phyloP scores from a whole-genome alignment of 768 basidiomycete genomes.

The Leccinum fibrillosum region DNA sequence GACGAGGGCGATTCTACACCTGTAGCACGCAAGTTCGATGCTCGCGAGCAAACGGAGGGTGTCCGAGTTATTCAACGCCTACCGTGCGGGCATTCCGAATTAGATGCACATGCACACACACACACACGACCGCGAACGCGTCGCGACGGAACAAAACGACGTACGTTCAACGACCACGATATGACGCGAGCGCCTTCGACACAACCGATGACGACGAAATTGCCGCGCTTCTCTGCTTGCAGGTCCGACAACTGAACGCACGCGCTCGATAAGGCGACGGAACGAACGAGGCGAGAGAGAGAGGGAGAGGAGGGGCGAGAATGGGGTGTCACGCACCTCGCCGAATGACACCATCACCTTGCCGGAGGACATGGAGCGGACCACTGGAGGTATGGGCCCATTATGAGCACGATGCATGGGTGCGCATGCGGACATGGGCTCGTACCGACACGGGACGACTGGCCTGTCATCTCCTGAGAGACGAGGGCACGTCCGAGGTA shows the following conservation, averaged over 20 bases:
- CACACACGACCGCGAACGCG: neutral
- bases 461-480: conserved; percentile 69
- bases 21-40: conserved; percentile 82
- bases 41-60: conserved; percentile 78
- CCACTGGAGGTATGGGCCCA: conserved; percentile 10
- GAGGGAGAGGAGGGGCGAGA: neutral
- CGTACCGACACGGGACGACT: conserved; percentile 79
- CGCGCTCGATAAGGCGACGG: neutral
- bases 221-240: conserved; percentile 84
- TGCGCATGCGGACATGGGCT: conserved; percentile 9
- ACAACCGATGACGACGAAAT: conserved; percentile 81
- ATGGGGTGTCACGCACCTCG: conserved; percentile 47
- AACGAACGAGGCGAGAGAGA: neutral
- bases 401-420: conserved; percentile 5
- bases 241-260: conserved; percentile 55
- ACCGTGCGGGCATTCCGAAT: conserved; percentile 6
- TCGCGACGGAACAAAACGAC: conserved; percentile 19
- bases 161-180: conserved; percentile 83
- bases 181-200: conserved; percentile 71
- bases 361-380: conserved; percentile 54
- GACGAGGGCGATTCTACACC: conserved; percentile 61
- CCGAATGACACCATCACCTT: conserved; percentile 69
- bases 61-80: conserved; percentile 83
- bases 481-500: conserved; percentile 79
- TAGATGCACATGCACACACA: conserved; percentile 4